These are phyloP conservation scores for Balansia obtecta DNA, from an alignment of 2,329 filamentous ascomycete genomes.

Conservation along the genomic window DNA sequence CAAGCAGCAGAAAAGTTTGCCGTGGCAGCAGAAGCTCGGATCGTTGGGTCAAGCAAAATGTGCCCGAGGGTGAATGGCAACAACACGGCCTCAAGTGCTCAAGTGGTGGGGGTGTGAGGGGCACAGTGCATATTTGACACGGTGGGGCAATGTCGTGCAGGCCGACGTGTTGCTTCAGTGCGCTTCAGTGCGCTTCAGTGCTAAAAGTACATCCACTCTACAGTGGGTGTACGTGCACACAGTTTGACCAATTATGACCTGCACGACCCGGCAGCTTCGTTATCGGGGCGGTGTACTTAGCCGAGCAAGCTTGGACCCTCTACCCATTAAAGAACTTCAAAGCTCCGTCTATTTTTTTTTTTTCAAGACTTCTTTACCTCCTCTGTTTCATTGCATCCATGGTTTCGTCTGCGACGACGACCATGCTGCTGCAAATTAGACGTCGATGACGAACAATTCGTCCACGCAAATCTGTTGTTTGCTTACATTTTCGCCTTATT, in stretches of 20 bases:
- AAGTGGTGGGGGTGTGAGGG: constrained; percentile 21
- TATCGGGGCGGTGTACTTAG: constrained; percentile 11
- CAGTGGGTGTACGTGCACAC: too few relatives aligned
- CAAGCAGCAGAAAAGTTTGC: constrained; percentile 1
- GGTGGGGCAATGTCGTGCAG: constrained; percentile 10
- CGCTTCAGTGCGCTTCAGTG: too few relatives aligned
- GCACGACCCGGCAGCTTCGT: constrained; percentile 12
- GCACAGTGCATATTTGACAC: constrained; percentile 22
- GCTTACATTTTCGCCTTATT: too few relatives aligned
- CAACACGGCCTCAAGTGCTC: constrained; percentile 2
- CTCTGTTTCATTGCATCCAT: not conserved
- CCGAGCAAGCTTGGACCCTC: not conserved
- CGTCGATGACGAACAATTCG: too few relatives aligned
- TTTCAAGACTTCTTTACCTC: not conserved
- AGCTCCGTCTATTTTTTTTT: not conserved
- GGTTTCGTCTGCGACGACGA: not conserved
- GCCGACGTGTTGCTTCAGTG: constrained; percentile 8
- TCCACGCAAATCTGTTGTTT: too few relatives aligned
- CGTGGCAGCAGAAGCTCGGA: constrained; percentile 2
- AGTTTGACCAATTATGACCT: not conserved
- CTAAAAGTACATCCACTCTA: constrained; percentile 8
- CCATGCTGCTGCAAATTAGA: not conserved
- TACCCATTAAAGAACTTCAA: constrained; percentile 1
- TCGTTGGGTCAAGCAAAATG: constrained; percentile 21
- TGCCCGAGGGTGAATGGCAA: constrained; percentile 14